phyloP scores from a whole-genome alignment of 1,139 yeast species.

The Dujonia santamariae region DNA sequence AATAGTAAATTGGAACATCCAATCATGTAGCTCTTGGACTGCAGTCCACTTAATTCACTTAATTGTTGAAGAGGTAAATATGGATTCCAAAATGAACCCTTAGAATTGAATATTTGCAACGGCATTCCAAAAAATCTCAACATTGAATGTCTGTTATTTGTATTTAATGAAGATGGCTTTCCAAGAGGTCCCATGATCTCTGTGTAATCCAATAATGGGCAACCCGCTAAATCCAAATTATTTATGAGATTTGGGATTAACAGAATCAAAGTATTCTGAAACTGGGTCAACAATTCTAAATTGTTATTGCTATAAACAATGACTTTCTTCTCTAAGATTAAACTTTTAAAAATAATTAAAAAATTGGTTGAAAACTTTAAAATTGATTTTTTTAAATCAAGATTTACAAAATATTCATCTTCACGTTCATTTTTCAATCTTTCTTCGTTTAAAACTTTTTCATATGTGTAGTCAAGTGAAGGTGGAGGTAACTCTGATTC shows the following conservation, averaged over 20 bases:
- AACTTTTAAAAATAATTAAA: slow-evolving; percentile 70
- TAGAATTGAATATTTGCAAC: slow-evolving; percentile 72
- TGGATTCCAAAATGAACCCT: slow-evolving; percentile 88
- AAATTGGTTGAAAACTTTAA: slow-evolving; percentile 57
- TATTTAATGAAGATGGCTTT: slow-evolving; percentile 68
- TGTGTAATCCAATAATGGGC: slow-evolving; percentile 65
- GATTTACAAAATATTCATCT: slow-evolving; percentile 64
- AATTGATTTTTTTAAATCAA: slow-evolving; percentile 67
- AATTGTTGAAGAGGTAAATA: slow-evolving; percentile 90
- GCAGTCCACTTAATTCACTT: slow-evolving; percentile 60
- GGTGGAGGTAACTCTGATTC: slow-evolving; percentile 1
- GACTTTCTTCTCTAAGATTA: slow-evolving; percentile 70
- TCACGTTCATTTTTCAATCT: slow-evolving; percentile 20
- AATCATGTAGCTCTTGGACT: slow-evolving; percentile 64
- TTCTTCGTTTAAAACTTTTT: slow-evolving; percentile 2
- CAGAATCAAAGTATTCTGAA: slow-evolving; percentile 70
- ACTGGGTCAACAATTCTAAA: slow-evolving; percentile 74
- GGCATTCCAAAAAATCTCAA: slow-evolving; percentile 85
- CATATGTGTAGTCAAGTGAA: slow-evolving; percentile 1
- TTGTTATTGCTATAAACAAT: slow-evolving; percentile 71
- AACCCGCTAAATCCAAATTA: slow-evolving; percentile 73
- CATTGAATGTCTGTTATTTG: slow-evolving; percentile 76
- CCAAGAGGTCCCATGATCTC: slow-evolving; percentile 46
- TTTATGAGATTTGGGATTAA: slow-evolving; percentile 76
- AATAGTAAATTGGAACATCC: slow-evolving; percentile 88